Conservation (phyloP, 2,329 filamentous ascomycete genomes). For the Verticillium nonalfalfae region DNA sequence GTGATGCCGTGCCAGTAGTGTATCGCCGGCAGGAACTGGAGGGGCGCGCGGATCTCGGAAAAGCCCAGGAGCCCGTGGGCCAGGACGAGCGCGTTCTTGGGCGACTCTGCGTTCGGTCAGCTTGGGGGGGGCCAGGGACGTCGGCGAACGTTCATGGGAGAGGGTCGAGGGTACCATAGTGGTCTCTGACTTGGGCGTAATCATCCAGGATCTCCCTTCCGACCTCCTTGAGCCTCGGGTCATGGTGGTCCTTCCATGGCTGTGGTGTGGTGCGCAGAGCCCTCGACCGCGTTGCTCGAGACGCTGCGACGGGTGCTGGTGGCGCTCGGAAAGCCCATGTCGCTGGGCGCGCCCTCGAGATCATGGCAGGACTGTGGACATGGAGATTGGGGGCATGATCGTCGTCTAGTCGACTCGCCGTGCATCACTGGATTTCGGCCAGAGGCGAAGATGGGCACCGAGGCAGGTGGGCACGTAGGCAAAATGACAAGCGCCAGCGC, state of each 20-base stretch:
- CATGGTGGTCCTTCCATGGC: not conserved
- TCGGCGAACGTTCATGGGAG: not conserved
- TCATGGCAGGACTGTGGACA: not conserved
- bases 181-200: constrained; percentile 35
- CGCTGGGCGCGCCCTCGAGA: not conserved
- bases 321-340: not conserved
- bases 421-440: not conserved
- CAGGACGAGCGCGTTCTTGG: constrained; percentile 56
- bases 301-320: not conserved
- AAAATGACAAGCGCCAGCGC: not conserved
- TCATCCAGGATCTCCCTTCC: constrained; percentile 34
- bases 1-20: constrained; percentile 62
- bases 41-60: constrained; percentile 43
- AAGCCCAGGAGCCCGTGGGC: constrained; percentile 62
- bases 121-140: not conserved
- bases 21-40: constrained; percentile 45
- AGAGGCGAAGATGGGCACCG: not conserved
- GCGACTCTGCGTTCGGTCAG: constrained; percentile 34
- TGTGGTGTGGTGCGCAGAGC: not conserved
- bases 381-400: not conserved
- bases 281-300: not conserved
- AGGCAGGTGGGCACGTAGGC: not conserved
- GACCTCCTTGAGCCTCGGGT: not conserved
- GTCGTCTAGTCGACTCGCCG: not conserved
- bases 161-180: constrained; percentile 29